These are phyloP conservation scores for Cenchrus americanus DNA, from an alignment of 176 grass and related monocot genomes.

Conservation along the genomic window DNA sequence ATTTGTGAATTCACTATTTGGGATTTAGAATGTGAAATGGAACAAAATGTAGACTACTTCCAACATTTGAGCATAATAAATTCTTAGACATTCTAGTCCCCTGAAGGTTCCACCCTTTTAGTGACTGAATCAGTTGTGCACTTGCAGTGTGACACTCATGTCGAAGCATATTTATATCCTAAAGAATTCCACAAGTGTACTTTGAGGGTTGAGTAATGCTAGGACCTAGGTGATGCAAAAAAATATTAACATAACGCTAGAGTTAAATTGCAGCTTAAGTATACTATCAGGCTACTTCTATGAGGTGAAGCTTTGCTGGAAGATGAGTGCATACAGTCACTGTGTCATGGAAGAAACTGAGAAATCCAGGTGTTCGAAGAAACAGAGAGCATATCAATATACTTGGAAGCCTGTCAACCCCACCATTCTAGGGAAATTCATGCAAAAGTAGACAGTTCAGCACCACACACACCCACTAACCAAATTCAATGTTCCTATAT, in stretches of 20 bases:
- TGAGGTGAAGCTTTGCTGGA: background rate
- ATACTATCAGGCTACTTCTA: background rate
- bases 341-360: background rate
- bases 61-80: background rate
- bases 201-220: background rate
- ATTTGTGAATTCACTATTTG: background rate
- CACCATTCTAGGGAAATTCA: background rate
- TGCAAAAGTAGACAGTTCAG: background rate
- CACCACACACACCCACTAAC: background rate
- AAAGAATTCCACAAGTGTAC: background rate
- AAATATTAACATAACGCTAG: background rate
- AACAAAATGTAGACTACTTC: background rate
- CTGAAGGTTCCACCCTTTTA: background rate
- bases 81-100: background rate
- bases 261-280: background rate
- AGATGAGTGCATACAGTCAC: background rate
- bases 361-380: background rate
- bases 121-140: background rate
- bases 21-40: constrained; percentile 1
- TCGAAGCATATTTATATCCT: background rate
- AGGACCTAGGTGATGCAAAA: background rate
- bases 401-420: background rate
- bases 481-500: background rate
- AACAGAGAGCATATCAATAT: background rate
- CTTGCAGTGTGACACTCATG: background rate